Evolutionary conservation across 2,329 filamentous ascomycete species (phyloP).

Genomic region (Colletotrichum scovillei): DNA sequence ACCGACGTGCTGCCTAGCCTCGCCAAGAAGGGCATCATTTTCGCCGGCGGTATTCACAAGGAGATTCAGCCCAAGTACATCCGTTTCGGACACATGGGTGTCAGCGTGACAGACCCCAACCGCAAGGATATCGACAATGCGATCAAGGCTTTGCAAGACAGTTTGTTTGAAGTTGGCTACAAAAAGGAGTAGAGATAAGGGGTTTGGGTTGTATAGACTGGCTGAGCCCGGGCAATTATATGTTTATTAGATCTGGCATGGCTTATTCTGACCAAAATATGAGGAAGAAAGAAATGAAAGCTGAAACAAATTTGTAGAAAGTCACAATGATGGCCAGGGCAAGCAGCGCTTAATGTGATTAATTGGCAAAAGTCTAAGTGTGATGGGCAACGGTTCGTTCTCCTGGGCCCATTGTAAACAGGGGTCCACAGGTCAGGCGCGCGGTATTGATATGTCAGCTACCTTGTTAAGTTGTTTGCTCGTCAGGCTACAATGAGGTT

Average conservation of each 20-base stretch:
- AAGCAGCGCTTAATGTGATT: not conserved
- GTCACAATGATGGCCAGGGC: not conserved
- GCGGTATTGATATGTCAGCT: slow-evolving; percentile 2
- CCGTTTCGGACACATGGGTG: slow-evolving; percentile 97
- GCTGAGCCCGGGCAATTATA: not conserved
- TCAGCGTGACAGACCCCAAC: slow-evolving; percentile 85
- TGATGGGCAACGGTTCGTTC: not conserved
- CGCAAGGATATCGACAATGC: slow-evolving; percentile 88
- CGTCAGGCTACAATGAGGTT: not conserved
- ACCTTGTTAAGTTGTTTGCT: not conserved
- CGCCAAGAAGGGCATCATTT: slow-evolving; percentile 88
- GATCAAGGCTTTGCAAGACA: slow-evolving; percentile 79
- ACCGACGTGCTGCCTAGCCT: slow-evolving; percentile 88
- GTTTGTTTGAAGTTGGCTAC: slow-evolving; percentile 79
- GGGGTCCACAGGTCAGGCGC: not conserved
- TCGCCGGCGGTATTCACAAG: slow-evolving; percentile 96
- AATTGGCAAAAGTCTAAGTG: not conserved
- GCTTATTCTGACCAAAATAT: not conserved
- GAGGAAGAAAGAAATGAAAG: not conserved
- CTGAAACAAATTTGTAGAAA: not conserved
- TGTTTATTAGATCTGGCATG: not conserved
- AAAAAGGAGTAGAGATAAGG: slow-evolving; percentile 53
- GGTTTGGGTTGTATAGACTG: not conserved
- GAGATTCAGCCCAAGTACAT: slow-evolving; percentile 95
- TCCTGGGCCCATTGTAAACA: not conserved